Base-by-base conservation (phyloP, 768 basidiomycete species). In the Leccinum broughii region DNA sequence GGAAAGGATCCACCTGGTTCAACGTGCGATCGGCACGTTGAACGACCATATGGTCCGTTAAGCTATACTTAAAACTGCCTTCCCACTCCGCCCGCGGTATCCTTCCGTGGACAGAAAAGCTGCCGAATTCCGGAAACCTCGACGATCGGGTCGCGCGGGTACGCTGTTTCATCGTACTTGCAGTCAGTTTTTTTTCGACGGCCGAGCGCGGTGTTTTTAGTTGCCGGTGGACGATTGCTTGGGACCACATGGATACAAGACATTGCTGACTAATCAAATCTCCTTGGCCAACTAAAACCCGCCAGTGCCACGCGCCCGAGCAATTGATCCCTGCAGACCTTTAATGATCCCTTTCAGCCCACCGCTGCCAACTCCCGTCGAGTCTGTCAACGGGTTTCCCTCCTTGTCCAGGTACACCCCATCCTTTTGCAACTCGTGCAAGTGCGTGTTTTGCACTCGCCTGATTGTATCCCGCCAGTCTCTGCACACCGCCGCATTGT, bases 391-490 rank as follows among this genome's bases (percentile, higher is more conserved):
- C 48, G 70, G 68, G 28, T 74, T 75, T 14, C 84, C 80, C 26
- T 83, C 70, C 59, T 66, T 64, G 63, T 86, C 83, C 22, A 83
- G 74, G 81, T 87, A 88, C 55, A 83, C 73, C 1, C 86, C 86
- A 50, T 87, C 84, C 41, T 77, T 74, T 48, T 77, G 68, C 57
- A 75, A 56, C 24, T 76, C 67, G 60, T 84, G 85, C 14, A 79
- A 67, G 62, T 77, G 77, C 13, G 86, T 86, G 64, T 85, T 86
- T 73, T 85, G 83, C 67, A 83, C 83, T 32, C 77, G 73, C 28
- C 75, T 62, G n/a, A 85, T 70, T 9, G 77, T 80, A 51, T 82
- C 79, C 72, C 81, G 80, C 85, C 86, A 85, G 58, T 83, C 84
- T 39, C 71, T 64, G 53, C 83, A 81, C 55, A 86, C 74, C 41